These are phyloP conservation scores for Trypanosoma congolense DNA, from an alignment of 208 protist genomes.

Conservation along the genomic window DNA sequence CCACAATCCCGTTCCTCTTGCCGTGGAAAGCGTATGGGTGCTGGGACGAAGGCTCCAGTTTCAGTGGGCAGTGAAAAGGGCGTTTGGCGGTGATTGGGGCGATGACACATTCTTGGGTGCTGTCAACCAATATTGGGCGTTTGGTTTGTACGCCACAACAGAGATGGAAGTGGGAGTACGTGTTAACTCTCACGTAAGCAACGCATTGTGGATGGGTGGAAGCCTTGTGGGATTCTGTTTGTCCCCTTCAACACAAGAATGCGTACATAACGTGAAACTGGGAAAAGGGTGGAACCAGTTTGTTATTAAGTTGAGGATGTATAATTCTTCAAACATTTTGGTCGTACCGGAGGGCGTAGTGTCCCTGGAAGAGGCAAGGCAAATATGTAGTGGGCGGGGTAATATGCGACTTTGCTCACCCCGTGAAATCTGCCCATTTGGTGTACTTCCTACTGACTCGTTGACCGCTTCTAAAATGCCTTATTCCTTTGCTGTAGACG, in stretches of 20 bases:
- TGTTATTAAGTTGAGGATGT: constrained; percentile 4
- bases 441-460: neutral
- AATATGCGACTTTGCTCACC: constrained; percentile 10
- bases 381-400: neutral
- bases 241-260: neutral
- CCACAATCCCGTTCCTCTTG: constrained; percentile 1
- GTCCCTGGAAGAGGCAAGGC: neutral
- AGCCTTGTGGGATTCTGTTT: neutral
- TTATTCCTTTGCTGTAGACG: constrained; percentile 1
- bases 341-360: neutral
- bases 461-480: neutral
- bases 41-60: constrained; percentile 5
- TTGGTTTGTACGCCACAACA: constrained; percentile 9
- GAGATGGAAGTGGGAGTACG: neutral
- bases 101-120: constrained; percentile 3
- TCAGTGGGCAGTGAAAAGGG: constrained; percentile 1
- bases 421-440: constrained; percentile 8
- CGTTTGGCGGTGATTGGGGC: constrained; percentile 2
- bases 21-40: neutral
- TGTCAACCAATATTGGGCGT: constrained; percentile 13
- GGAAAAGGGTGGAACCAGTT: constrained; percentile 6
- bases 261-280: neutral
- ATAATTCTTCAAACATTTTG: neutral
- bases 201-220: constrained; percentile 12
- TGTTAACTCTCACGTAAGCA: constrained; percentile 1